Evolutionary conservation across 2,329 filamentous ascomycete species (phyloP), one percentile per base, ranked within the genome.

Genomic region (Arthrinium phaeospermum): DNA sequence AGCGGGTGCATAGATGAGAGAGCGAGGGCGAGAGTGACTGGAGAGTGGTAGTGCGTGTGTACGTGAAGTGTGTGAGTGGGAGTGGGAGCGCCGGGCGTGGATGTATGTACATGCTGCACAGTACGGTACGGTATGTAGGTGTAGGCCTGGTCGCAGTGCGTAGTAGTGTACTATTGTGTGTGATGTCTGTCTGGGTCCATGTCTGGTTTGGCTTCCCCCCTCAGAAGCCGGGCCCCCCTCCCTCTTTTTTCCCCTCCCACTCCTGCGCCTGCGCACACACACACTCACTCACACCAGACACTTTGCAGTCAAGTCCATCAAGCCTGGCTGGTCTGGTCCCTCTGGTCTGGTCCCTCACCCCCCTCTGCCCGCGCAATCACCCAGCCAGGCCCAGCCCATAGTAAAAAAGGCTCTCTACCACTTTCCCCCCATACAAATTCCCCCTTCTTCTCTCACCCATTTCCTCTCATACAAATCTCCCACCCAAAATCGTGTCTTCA

Each of bases 381-480:
- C 70, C 69, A 70, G 68, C 68, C 87, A 90, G 90, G 89, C 90
- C 86, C 86, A 86, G 82, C 86, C 85, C 88, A 88, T 87, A 89
- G 88, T 90, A 89, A 90, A 90, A 64, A 91, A 90, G 87, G 87
- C 85, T 85, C 84, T 84, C 84, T 83, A 83, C 83, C 79, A 80
- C 76, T 82, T 84, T 83, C 84, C 85, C 57, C 86, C 86, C 86
- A 86, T 87, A 87, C 86, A 86, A 85, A 85, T 84, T 83, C 84
- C 86, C 85, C 87, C 86, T 86, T 84, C 83, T 85, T 84, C 86
- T 84, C 88, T 87, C 86, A 88, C 90, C 89, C 89, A 88, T 90
- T 88, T 86, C 83, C 84, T 86, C 84, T 84, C 86, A 87, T 83
- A 83, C 81, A 87, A 85, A 82, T 82, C 78, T 81, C 80, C 86